These are phyloP conservation scores for Halophytophthora polymorphica DNA, from an alignment of 352 stramenopile genomes.

Conservation along the genomic window DNA sequence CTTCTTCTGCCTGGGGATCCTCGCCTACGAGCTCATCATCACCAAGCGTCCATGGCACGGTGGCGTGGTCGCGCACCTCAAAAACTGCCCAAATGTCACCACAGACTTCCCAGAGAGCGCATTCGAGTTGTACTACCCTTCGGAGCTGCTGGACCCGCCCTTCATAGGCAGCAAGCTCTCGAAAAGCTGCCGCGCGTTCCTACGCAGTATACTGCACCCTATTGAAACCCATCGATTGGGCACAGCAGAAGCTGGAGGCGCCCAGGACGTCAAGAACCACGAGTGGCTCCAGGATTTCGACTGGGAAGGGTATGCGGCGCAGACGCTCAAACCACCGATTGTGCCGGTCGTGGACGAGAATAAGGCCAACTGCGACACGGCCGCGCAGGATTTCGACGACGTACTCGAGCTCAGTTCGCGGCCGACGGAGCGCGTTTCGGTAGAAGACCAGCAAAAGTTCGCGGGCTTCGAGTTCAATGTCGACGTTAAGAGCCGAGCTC, in stretches of 20 bases:
- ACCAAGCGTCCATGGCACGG: constrained; percentile 41
- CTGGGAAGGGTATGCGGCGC: constrained; percentile 41
- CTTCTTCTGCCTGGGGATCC: constrained; percentile 65
- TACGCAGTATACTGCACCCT: constrained; percentile 51
- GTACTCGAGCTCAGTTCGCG: constrained; percentile 43
- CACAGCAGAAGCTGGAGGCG: constrained; percentile 7
- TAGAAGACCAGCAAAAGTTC: constrained; percentile 52
- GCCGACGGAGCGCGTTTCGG: constrained; percentile 23
- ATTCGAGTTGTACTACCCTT: constrained; percentile 48
- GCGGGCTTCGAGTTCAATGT: constrained; percentile 61
- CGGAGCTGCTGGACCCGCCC: constrained; percentile 34
- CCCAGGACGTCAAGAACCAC: constrained; percentile 47
- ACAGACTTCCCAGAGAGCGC: constrained; percentile 22
- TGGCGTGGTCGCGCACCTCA: constrained; percentile 28
- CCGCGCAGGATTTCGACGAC: constrained; percentile 61
- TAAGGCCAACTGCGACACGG: constrained; percentile 65
- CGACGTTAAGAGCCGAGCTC: constrained; percentile 19
- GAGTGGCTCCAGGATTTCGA: constrained; percentile 56
- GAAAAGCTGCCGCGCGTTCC: constrained; percentile 31
- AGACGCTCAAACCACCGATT: constrained; percentile 40
- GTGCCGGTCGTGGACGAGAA: constrained; percentile 49
- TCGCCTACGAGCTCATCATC: constrained; percentile 52
- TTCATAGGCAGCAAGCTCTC: constrained; percentile 20
- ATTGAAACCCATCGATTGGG: constrained; percentile 43
- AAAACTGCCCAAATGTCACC: constrained; percentile 26